Evolutionary conservation across 495 filamentous ascomycete species (phyloP), one percentile per base, ranked within the genome.

Genomic region (Trypethelium eluteriae): DNA sequence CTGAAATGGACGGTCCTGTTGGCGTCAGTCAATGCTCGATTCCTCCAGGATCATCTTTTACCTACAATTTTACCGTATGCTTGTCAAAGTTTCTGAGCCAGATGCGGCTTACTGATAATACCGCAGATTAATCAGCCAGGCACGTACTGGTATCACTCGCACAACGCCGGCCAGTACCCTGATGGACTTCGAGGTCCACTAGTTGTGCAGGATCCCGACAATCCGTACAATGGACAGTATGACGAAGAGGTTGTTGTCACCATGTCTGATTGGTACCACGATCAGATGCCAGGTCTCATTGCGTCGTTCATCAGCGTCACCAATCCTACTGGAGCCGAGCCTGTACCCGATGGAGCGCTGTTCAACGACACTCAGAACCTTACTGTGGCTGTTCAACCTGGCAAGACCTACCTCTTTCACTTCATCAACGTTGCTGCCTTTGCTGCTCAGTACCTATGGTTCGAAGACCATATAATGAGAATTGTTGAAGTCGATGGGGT

Each of bases 91-190:
- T 16, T 32, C 1, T 2, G 12, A n/a, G 32, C 18, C 6, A 41
- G 2, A 9, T 34, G n/a, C 38, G 14, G 4, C 14, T 18, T 16
- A 39, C 69, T 69, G 49, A 70, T 56, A 39, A 35, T 39, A 35
- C 39, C 16, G 5, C 41, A 90, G 76, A 72, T 84, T 25, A 78
- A 88, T 66, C 86, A 92, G 73, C 84, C 84, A 11, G 89, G 89
- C 38, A 90, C 88, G 0, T 92, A 90, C 75, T 93, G 90, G 90
- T 93, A 92, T 70, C 89, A 93, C 73, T 90, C 86, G 12, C 89
- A 93, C 70, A 41, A 81, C 18, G 77, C 78, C 53, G 82, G 79
- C 5, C 88, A 90, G 72, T 92, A 91, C 63, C 87, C 90, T 1
- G 90, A 94, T 73, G 90, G 90, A 38, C 81, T 89, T 39, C 81